phyloP scores from a whole-genome alignment of 2,329 filamentous ascomycete species.

The Colletotrichum kahawae region DNA sequence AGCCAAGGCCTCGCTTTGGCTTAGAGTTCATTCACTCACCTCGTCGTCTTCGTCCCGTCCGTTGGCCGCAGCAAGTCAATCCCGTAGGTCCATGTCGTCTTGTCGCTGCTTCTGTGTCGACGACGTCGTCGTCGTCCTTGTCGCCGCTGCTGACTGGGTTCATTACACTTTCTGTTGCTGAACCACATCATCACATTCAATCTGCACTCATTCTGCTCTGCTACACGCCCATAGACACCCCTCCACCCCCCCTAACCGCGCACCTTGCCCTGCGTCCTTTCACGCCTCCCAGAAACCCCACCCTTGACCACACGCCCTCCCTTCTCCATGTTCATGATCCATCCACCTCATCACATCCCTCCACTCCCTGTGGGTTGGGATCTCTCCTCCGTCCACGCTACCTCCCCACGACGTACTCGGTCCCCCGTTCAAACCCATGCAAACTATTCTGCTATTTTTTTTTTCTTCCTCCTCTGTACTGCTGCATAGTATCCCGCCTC shows the following conservation, averaged over 20 bases:
- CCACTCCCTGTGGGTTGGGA: constrained; percentile 17
- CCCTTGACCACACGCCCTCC: constrained; percentile 6
- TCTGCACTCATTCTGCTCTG: background rate
- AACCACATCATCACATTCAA: background rate
- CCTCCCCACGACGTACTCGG: constrained; percentile 4
- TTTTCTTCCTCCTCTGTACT: background rate
- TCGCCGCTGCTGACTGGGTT: constrained; percentile 6
- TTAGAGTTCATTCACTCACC: constrained; percentile 8
- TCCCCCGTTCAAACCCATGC: background rate
- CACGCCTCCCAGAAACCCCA: background rate
- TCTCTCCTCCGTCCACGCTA: constrained; percentile 12
- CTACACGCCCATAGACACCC: background rate
- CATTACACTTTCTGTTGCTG: constrained; percentile 13
- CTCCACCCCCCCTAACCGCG: background rate
- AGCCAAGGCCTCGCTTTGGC: background rate
- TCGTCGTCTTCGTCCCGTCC: constrained; percentile 8
- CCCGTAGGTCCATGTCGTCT: background rate
- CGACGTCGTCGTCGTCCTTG: background rate
- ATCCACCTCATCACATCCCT: constrained; percentile 6
- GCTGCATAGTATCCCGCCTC: background rate
- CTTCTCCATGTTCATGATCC: constrained; percentile 15
- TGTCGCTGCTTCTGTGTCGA: background rate
- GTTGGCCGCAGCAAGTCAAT: background rate
- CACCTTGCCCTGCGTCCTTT: background rate
- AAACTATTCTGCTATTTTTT: background rate